Evolutionary conservation across 2,329 filamentous ascomycete species (phyloP).

Genomic region (Septoria petroselini): DNA sequence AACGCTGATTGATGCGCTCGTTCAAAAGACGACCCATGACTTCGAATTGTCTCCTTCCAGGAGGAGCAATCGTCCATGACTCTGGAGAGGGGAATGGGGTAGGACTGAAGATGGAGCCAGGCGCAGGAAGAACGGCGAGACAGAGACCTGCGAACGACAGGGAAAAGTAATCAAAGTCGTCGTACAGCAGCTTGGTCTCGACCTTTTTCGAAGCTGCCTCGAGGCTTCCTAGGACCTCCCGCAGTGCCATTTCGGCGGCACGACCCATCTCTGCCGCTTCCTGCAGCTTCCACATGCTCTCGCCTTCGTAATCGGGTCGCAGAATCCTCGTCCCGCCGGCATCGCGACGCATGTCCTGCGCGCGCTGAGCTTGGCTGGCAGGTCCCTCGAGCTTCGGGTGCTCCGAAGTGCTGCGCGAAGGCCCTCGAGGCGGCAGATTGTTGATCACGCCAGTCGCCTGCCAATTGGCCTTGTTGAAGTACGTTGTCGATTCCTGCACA

Average conservation of each 20-base stretch:
- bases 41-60: conserved; percentile 69
- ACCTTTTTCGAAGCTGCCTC: conserved; percentile 70
- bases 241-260: conserved; percentile 78
- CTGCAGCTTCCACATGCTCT: conserved; percentile 43
- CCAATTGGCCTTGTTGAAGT: conserved; percentile 66
- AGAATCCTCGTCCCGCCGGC: conserved; percentile 26
- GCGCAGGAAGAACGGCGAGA: conserved; percentile 74
- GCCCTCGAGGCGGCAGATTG: conserved; percentile 54
- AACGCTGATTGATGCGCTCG: conserved; percentile 36
- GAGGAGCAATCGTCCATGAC: conserved; percentile 78
- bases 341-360: conserved; percentile 33
- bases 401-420: conserved; percentile 28
- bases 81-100: conserved; percentile 73
- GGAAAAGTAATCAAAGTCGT: conserved; percentile 74
- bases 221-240: conserved; percentile 77
- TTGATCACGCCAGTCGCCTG: conserved; percentile 76
- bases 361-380: conserved; percentile 32
- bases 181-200: conserved; percentile 51
- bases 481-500: conserved; percentile 6
- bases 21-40: conserved; percentile 51
- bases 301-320: conserved; percentile 59
- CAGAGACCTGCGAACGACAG: conserved; percentile 84
- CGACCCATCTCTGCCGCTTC: conserved; percentile 76
- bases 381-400: neutral
- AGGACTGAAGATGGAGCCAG: conserved; percentile 76